Percentiles rank a stretch among this genome's conserved stretches.
phyloP scores from a whole-genome alignment of 257 asterid species.

The Leptodermis oblonga region DNA sequence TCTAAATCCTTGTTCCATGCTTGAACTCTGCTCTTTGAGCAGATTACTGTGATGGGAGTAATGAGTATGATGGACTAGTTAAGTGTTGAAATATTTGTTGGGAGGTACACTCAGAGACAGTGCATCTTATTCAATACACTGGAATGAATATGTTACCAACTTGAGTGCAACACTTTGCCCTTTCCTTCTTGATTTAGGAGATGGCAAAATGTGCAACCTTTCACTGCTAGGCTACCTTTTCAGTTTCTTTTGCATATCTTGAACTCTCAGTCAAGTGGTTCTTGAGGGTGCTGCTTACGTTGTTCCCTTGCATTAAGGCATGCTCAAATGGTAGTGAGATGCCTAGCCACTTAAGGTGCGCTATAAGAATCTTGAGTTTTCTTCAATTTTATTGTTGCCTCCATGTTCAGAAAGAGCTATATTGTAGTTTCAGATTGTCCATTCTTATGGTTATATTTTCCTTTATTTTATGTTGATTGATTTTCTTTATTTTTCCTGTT shows the following conservation, averaged over 20 bases:
- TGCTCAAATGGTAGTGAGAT: slow-evolving; percentile 72
- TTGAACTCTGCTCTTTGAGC: slow-evolving; percentile 17
- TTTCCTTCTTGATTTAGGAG: slow-evolving; percentile 72
- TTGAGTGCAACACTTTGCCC: slow-evolving; percentile 65
- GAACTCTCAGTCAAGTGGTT: slow-evolving; percentile 96
- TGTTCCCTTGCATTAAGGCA: slow-evolving; percentile 94
- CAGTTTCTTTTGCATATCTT: slow-evolving; percentile 66
- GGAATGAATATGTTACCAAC: slow-evolving; percentile 75
- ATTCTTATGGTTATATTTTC: not conserved
- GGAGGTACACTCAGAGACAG: too few relatives aligned
- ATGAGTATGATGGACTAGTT: slow-evolving; percentile 77
- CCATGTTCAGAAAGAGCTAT: not conserved
- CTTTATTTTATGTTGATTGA: slow-evolving; percentile 12
- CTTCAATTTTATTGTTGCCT: slow-evolving; percentile 12
- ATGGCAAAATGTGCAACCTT: slow-evolving; percentile 35
- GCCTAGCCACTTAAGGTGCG: slow-evolving; percentile 82
- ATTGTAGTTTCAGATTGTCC: not conserved
- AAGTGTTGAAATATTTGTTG: slow-evolving; percentile 88
- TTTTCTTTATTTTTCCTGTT: slow-evolving; percentile 8
- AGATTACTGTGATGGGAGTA: slow-evolving; percentile 99
- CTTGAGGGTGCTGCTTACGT: slow-evolving; percentile 74
- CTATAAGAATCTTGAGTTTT: slow-evolving; percentile 17
- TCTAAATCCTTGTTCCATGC: not conserved
- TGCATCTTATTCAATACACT: slow-evolving; percentile 40
- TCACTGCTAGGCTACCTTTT: slow-evolving; percentile 44